Base-by-base conservation (phyloP, 2,329 filamentous ascomycete species). In the Penicillium aurantiogriseum region DNA sequence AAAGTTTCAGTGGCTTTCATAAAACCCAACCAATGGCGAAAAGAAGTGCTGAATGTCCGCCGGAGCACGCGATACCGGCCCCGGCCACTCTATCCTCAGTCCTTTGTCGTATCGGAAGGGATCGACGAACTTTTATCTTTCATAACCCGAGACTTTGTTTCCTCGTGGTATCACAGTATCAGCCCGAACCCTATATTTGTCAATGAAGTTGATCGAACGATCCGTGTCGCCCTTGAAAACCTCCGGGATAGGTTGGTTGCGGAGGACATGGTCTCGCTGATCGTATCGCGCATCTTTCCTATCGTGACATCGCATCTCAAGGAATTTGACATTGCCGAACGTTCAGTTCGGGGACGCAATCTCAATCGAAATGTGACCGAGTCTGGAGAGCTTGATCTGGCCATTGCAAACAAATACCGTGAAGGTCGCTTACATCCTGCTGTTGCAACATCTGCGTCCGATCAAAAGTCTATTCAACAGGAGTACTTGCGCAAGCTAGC, bases 341-440 rank as follows among this genome's bases (percentile, higher is more conserved):
- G 89, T 56, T 84, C 86, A 9, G 90, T 99, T 11, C 85, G 93
- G 53, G 95, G 95, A 13, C 89, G 87, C 71, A 91, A 96, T 74
- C 80, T 97, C 56, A 94, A 92, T 66, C 86, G 91, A 51, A 92
- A 88, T 63, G 87, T 99, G 54, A 97, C 95, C 3, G 94, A 99
- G 76, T 96, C 92, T 0, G 93, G 97, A 71, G 94, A 99, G 81
- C 80, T 99, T 67, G 92, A 97, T 74, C 81, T 96, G 64, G 94
- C 94, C 2, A 96, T 99, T 74, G 94, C 94, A n/a, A 88, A 85
- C 40, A 97, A 96, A 75, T 99, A 94, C 75, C 88, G 84, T 54
- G 89, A 95, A 72, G 93, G 93, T 27, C 91, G 89, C 62, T 80
- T 99, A 57, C 95, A 99, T 71, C 83, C 90, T 5, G 94, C 94